Evolutionary conservation across 2,329 filamentous ascomycete species (phyloP), one percentile per base, ranked within the genome.

Genomic region (Seiridium cupressi): DNA sequence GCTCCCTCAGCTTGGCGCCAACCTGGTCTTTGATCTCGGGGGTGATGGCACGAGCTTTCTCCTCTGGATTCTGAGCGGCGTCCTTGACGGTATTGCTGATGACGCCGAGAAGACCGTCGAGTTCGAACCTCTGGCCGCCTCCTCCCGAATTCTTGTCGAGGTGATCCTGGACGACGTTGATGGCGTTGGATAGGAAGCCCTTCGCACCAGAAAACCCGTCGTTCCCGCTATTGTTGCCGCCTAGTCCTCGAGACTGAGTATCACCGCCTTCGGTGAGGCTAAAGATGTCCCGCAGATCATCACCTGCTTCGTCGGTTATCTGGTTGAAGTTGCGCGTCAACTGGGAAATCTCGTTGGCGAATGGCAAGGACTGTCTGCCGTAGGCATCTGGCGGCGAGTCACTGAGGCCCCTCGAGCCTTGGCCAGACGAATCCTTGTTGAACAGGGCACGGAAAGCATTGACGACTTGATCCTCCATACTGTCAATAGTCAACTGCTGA

Each of bases 21-120:
- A 80, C 74, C 53, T 72, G 70, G 31, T 79, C 77, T 64, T 79
- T 80, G 72, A 80, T 80, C 67, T 80, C 78, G 3, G 78, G 78
- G 46, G 72, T 78, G 58, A 80, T 80, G 51, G 73, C 59, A 4
- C 78, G 77, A 0, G 78, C 78, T 59, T 77, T 80, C 51, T 79
- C 78, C 61, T 80, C 78, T 0, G 78, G 78, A 61, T 78, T 78
- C n/a, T 76, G 73, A 1, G 77, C 69, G 10, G 74, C 74, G 13
- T 80, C 78, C 61, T 79, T 79, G 59, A 80, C 72, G 1, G 75
- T 79, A 61, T 70, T 70, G 66, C 76, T 80, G 10, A 80, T 61
- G 0, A 78, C 70, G 1, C 77, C 77, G 0, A 80, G 69, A 1
- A 80, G 70, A 0, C 78, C 78, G n/a, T 77, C 77, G 0, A 80